These are phyloP conservation scores for Achaetomiella virescens DNA, from an alignment of 495 filamentous ascomycete genomes.

Conservation along the genomic window DNA sequence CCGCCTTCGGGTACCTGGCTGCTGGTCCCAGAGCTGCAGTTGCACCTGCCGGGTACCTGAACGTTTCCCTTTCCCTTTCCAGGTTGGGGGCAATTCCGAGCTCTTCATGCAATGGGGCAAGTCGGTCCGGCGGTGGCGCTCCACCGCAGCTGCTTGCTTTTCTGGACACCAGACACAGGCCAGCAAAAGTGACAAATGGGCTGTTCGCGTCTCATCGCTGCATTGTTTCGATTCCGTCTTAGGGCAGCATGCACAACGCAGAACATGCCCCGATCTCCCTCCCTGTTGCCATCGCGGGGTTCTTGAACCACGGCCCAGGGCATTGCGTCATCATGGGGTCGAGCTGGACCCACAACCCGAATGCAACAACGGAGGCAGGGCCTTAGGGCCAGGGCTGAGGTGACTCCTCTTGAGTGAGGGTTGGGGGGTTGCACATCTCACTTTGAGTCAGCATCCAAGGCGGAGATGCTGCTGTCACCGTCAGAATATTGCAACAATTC, in stretches of 20 bases:
- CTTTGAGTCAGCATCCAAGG: too few relatives aligned
- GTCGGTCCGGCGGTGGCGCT: not conserved
- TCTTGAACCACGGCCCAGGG: not conserved
- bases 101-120: not conserved
- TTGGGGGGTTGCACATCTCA: not conserved
- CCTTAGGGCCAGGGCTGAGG: too few relatives aligned
- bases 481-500: too few relatives aligned
- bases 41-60: conserved; percentile 15
- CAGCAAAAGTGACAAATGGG: too few relatives aligned
- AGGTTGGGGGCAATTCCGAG: not conserved
- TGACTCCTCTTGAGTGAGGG: not conserved
- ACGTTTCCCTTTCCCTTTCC: not conserved
- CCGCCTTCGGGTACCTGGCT: conserved; percentile 16
- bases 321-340: conserved; percentile 17
- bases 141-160: not conserved
- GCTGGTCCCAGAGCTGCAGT: conserved; percentile 11
- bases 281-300: not conserved
- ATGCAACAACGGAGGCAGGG: conserved; percentile 9
- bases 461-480: too few relatives aligned
- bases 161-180: too few relatives aligned
- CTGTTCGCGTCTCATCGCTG: too few relatives aligned
- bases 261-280: not conserved
- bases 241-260: not conserved
- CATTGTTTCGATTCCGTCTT: too few relatives aligned
- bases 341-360: not conserved